Conservation (phyloP, 257 asterid species). For the Galeopsis tetrahit region DNA sequence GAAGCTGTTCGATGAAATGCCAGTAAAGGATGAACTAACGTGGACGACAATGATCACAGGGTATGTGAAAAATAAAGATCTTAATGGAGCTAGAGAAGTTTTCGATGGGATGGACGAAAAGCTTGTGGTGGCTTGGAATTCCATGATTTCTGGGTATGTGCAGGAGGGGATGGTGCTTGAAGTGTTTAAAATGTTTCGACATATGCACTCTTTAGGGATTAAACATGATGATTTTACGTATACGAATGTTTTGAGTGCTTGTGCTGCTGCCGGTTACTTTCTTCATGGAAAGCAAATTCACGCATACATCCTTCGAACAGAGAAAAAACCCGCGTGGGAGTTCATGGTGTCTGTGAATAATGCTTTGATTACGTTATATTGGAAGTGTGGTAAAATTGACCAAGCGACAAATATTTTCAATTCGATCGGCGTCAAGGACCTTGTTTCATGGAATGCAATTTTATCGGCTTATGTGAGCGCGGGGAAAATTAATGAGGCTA, state of each 20-base stretch:
- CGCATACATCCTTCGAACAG: conserved; percentile 58
- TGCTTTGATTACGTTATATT: conserved; percentile 64
- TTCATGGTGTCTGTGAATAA: conserved; percentile 60
- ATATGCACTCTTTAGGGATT: conserved; percentile 57
- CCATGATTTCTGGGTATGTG: conserved; percentile 77
- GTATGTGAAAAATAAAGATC: conserved; percentile 62
- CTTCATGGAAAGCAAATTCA: conserved; percentile 71
- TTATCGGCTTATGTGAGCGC: conserved; percentile 63
- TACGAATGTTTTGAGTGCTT: conserved; percentile 61
- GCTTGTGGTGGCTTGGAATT: conserved; percentile 73
- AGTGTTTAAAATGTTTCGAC: conserved; percentile 59
- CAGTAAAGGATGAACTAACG: conserved; percentile 55
- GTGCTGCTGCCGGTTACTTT: conserved; percentile 60
- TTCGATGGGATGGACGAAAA: conserved; percentile 67
- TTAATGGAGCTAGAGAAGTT: conserved; percentile 61
- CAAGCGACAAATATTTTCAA: conserved; percentile 59
- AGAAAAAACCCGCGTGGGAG: conserved; percentile 40
- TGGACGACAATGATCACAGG: conserved; percentile 82
- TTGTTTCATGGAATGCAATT: conserved; percentile 68
- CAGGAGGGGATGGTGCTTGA: conserved; percentile 56
- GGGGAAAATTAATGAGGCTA: conserved; percentile 56
- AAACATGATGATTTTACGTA: conserved; percentile 63
- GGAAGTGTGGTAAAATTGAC: conserved; percentile 61
- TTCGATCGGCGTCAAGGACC: conserved; percentile 51
- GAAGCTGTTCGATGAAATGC: conserved; percentile 58